Percentiles rank a stretch among this genome's conserved stretches.
phyloP scores from a whole-genome alignment of 1,284 basidiomycete species.

The Golubevia pallescens region DNA sequence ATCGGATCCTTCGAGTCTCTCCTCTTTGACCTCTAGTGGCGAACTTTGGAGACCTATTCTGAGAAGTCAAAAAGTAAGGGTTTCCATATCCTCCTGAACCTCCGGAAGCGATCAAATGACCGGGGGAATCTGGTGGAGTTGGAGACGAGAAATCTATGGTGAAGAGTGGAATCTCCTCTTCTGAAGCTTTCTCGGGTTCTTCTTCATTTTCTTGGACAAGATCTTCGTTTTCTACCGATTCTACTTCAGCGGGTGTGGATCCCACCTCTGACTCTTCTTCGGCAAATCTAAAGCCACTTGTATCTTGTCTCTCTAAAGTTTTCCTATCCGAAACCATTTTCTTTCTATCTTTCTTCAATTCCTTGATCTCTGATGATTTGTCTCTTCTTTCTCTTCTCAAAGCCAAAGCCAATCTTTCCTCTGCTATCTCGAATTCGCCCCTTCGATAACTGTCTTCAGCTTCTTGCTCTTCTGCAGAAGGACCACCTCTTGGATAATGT shows the following conservation, averaged over 20 bases:
- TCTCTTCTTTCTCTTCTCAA: slow-evolving; percentile 19
- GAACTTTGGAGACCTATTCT: slow-evolving; percentile 64
- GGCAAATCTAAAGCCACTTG: not conserved
- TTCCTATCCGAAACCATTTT: not conserved
- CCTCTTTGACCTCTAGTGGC: slow-evolving; percentile 75
- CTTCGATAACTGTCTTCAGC: slow-evolving; percentile 51
- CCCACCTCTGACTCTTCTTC: not conserved
- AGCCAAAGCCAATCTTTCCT: slow-evolving; percentile 42
- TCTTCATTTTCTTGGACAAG: not conserved
- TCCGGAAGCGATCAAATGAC: slow-evolving; percentile 74
- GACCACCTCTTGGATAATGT: slow-evolving; percentile 49
- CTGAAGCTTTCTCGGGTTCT: not conserved
- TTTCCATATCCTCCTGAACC: slow-evolving; percentile 89
- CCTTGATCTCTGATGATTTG: not conserved
- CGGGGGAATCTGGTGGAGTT: slow-evolving; percentile 39
- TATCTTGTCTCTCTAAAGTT: not conserved
- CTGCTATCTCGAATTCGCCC: slow-evolving; percentile 40
- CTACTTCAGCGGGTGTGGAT: not conserved
- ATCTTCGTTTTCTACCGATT: not conserved
- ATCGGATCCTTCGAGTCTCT: slow-evolving; percentile 78
- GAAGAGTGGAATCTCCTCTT: slow-evolving; percentile 18
- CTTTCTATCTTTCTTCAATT: not conserved
- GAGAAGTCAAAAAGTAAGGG: slow-evolving; percentile 76
- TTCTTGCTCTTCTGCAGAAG: slow-evolving; percentile 5
- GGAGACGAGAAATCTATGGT: slow-evolving; percentile 38